phyloP scores from a whole-genome alignment of 805 yeast species.

The Naumovozyma castellii region DNA sequence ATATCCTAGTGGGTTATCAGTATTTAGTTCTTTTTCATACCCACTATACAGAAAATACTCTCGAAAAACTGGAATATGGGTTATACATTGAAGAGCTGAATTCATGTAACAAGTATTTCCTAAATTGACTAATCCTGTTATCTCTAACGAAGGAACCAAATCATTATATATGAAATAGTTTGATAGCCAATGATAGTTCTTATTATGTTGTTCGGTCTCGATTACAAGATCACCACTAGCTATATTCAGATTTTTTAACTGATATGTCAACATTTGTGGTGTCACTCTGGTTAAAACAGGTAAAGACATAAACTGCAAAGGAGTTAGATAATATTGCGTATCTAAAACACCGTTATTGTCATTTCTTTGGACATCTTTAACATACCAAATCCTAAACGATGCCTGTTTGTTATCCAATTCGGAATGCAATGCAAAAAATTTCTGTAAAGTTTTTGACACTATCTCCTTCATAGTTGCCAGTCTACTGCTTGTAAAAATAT shows the following conservation, averaged over 20 bases:
- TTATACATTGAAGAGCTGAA: slow-evolving; percentile 82
- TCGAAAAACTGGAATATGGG: slow-evolving; percentile 76
- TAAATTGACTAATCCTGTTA: slow-evolving; percentile 53
- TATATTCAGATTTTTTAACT: slow-evolving; percentile 18
- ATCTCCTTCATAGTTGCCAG: slow-evolving; percentile 26
- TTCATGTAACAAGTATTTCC: slow-evolving; percentile 95
- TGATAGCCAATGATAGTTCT: slow-evolving; percentile 32
- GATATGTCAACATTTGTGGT: slow-evolving; percentile 9
- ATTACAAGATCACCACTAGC: slow-evolving; percentile 26
- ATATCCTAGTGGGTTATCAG: slow-evolving; percentile 75
- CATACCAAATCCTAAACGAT: slow-evolving; percentile 21
- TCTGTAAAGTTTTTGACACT: slow-evolving; percentile 11
- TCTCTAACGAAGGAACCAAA: slow-evolving; percentile 37
- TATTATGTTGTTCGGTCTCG: slow-evolving; percentile 24
- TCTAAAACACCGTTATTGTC: slow-evolving; percentile 5
- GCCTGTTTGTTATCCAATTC: slow-evolving; percentile 9
- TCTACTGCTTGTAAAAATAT: slow-evolving; percentile 29
- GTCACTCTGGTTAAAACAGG: slow-evolving; percentile 18
- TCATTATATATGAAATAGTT: slow-evolving; percentile 26
- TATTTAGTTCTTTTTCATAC: slow-evolving; percentile 58
- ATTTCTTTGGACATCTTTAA: slow-evolving; percentile 8
- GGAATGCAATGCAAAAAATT: slow-evolving; percentile 18
- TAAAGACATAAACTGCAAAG: slow-evolving; percentile 23
- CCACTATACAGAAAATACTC: slow-evolving; percentile 60
- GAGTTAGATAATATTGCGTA: slow-evolving; percentile 17